Conservation (phyloP, 1,284 basidiomycete species). For the Tetrapyrgos nigripes region DNA sequence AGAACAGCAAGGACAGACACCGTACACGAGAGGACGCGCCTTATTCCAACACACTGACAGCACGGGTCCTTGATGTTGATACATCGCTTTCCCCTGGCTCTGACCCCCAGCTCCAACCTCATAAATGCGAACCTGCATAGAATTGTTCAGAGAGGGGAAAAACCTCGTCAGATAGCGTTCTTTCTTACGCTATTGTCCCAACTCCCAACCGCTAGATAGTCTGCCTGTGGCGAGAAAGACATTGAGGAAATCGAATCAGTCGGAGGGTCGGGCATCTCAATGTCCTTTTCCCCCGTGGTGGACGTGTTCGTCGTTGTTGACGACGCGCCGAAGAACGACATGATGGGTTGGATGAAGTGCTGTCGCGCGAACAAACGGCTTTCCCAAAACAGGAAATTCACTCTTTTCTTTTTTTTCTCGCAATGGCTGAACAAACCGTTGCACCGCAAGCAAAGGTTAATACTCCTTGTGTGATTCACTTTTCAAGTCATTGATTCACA, state of each 20-base stretch:
- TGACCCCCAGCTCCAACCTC: conserved; percentile 61
- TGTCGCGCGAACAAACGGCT: neutral
- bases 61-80: conserved; percentile 81
- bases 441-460: neutral
- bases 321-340: conserved; percentile 18
- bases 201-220: conserved; percentile 63
- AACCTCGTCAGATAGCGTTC: neutral
- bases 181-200: conserved; percentile 65
- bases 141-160: neutral
- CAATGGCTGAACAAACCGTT: neutral
- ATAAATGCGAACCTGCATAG: conserved; percentile 59
- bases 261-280: conserved; percentile 64
- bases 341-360: conserved; percentile 1
- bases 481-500: neutral
- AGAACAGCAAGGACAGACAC: neutral
- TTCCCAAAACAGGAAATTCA: neutral
- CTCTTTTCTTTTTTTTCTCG: neutral
- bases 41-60: conserved; percentile 83
- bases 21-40: conserved; percentile 35
- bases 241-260: conserved; percentile 64
- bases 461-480: neutral
- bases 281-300: conserved; percentile 50
- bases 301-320: conserved; percentile 12
- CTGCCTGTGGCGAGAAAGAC: conserved; percentile 53
- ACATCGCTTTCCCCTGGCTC: conserved; percentile 79